Evolutionary conservation across 192 early-diverging fungal species (phyloP).

Genomic region (Umbelopsis sp.): DNA sequence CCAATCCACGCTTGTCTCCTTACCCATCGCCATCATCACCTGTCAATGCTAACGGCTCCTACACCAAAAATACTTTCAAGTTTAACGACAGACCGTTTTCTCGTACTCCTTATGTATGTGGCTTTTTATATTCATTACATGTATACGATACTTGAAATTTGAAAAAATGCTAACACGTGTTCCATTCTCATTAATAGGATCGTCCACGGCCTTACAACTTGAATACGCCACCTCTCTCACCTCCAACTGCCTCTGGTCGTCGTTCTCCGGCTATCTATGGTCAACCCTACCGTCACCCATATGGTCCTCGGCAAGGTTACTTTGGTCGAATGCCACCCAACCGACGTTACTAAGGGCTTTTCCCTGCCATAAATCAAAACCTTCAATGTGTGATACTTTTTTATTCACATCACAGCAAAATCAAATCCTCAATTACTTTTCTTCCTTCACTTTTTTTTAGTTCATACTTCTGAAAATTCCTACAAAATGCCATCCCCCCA

Average conservation of each 20-base stretch:
- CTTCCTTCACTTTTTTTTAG: not conserved
- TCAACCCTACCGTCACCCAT: not conserved
- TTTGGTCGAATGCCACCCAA: constrained; percentile 9
- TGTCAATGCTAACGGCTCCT: not conserved
- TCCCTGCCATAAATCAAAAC: not conserved
- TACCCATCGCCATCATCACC: constrained; percentile 13
- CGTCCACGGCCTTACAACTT: constrained; percentile 6
- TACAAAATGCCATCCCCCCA: constrained; percentile 3
- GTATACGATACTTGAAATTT: too few species aligned
- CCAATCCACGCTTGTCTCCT: not conserved
- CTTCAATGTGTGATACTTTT: too few species aligned
- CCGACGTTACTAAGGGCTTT: not conserved
- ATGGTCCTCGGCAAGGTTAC: constrained; percentile 8
- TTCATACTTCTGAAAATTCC: not conserved
- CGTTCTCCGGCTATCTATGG: not conserved
- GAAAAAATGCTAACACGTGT: constrained; percentile 1
- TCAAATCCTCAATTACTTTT: too few species aligned
- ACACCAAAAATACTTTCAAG: constrained; percentile 14
- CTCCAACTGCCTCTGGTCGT: constrained; percentile 9
- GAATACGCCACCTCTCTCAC: constrained; percentile 19
- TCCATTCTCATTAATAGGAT: not conserved
- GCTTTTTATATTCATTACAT: too few species aligned
- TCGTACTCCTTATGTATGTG: constrained; percentile 18
- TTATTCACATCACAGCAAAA: too few species aligned
- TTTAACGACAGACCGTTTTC: constrained; percentile 8